Conservation (phyloP, 305 asterid species). For the Fraxinus ornus region DNA sequence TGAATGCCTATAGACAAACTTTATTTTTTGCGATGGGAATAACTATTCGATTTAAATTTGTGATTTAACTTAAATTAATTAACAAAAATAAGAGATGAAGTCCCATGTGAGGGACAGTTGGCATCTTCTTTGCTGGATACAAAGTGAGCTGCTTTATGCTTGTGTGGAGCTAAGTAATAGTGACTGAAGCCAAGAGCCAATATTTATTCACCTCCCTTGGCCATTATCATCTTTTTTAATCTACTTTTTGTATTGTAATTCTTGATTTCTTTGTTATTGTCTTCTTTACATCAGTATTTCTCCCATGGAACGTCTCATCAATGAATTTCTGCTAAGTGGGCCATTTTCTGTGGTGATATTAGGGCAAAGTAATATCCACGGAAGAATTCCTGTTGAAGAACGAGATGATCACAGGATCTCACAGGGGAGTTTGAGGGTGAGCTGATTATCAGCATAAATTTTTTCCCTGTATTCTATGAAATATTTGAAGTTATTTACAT, state of each 20-base stretch:
- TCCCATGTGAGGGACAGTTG: neutral
- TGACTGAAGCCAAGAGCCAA: neutral
- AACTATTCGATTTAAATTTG: neutral
- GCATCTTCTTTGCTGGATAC: neutral
- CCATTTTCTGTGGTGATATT: conserved; percentile 28
- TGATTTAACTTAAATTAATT: neutral
- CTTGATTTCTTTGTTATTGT: neutral
- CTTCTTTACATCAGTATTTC: neutral
- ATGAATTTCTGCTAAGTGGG: conserved; percentile 17
- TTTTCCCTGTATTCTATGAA: too few species aligned
- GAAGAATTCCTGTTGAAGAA: conserved; percentile 43
- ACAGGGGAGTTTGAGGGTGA: conserved; percentile 57
- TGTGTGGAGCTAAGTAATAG: neutral
- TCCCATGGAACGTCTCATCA: conserved; percentile 4
- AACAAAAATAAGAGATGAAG: too few species aligned
- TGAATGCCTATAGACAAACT: neutral
- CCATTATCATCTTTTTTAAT: neutral
- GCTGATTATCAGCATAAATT: conserved; percentile 21
- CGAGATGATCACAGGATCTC: conserved; percentile 43
- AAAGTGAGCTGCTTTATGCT: neutral
- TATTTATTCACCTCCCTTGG: neutral
- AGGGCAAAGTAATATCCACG: conserved; percentile 54
- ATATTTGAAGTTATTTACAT: conserved; percentile 4
- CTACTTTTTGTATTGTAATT: neutral
- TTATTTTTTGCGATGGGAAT: neutral